Conservation (phyloP, 2,329 filamentous ascomycete genomes). For the Apiospora malaysiana region DNA sequence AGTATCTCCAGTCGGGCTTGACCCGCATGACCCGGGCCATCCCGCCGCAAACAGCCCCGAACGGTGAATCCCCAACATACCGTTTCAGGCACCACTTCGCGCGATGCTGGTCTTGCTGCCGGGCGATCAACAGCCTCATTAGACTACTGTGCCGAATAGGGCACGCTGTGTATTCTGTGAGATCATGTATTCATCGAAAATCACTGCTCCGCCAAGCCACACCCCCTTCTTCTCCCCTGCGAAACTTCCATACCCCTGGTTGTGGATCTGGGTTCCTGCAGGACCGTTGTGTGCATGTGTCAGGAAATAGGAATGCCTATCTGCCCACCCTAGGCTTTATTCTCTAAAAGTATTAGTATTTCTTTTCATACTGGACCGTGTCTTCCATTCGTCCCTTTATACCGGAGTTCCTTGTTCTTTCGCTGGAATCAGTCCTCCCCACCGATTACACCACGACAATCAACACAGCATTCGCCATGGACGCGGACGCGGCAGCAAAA, state of each 20-base stretch:
- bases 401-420: background rate
- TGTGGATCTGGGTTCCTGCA: background rate
- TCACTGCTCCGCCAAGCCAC: background rate
- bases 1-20: background rate
- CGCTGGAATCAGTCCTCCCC: background rate
- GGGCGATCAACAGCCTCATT: too few species aligned
- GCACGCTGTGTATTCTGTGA: background rate
- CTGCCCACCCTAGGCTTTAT: too few species aligned
- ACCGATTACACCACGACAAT: background rate
- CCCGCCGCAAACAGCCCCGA: too few species aligned
- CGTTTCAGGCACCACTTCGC: too few species aligned
- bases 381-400: background rate
- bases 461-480: background rate
- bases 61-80: too few species aligned
- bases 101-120: too few species aligned
- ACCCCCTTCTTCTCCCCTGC: background rate
- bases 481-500: too few species aligned
- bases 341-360: too few species aligned
- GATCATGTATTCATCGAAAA: background rate
- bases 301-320: background rate
- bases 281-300: background rate
- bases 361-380: background rate
- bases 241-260: background rate
- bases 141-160: background rate
- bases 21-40: background rate